phyloP scores from a whole-genome alignment of 306 rosid species.

The Morella rubra region DNA sequence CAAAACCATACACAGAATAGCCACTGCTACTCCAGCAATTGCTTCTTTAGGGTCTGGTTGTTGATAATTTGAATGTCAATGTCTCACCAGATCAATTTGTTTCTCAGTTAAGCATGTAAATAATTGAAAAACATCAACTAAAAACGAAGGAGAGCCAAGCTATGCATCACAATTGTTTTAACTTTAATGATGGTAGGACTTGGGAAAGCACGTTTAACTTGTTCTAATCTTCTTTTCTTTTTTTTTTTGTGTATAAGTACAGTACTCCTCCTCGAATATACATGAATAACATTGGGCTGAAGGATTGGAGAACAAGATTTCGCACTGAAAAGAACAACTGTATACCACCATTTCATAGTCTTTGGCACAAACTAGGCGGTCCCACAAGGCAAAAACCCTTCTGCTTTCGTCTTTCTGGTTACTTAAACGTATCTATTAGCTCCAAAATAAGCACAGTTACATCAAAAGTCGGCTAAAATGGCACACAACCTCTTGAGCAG shows the following conservation, averaged over 20 bases:
- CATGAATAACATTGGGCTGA: background rate
- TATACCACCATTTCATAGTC: background rate
- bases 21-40: background rate
- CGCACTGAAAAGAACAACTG: background rate
- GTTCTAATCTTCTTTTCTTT: background rate
- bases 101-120: background rate
- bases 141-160: background rate
- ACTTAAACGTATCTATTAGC: background rate
- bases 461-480: background rate
- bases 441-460: background rate
- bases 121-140: background rate
- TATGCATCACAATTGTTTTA: background rate
- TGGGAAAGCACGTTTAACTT: background rate
- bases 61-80: background rate
- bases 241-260: background rate
- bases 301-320: background rate
- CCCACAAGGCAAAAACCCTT: background rate
- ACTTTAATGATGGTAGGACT: background rate
- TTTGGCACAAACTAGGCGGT: background rate
- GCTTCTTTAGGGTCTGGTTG: background rate
- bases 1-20: background rate
- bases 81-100: background rate
- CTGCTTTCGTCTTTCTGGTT: background rate
- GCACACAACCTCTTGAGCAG: background rate
- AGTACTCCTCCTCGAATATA: background rate